Conservation (phyloP, 1,139 yeast genomes). For the Komagataea norvegica region DNA sequence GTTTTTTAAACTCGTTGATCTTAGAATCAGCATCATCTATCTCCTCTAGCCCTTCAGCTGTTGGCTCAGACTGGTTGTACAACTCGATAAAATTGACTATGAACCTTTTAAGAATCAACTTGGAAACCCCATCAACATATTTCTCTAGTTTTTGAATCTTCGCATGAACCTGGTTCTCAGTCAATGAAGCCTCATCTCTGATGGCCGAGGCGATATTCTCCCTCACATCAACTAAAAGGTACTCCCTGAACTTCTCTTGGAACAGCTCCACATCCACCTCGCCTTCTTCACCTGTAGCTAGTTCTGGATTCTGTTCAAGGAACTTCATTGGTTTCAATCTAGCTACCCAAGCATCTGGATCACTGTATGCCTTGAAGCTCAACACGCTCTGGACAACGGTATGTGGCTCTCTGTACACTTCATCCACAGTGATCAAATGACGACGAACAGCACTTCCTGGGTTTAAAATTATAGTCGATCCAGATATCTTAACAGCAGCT, state of each 20-base stretch:
- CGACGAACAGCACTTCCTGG: not conserved
- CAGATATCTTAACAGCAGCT: not conserved
- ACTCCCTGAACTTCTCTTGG: not conserved
- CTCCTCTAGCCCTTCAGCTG: conserved; percentile 2
- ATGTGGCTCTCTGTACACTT: not conserved
- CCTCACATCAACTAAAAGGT: not conserved
- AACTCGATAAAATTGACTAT: not conserved
- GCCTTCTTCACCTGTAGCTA: not conserved
- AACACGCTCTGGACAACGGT: not conserved
- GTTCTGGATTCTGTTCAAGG: conserved; percentile 1
- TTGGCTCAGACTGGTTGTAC: conserved; percentile 4
- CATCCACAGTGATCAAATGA: not conserved
- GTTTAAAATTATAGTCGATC: not conserved
- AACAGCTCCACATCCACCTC: not conserved
- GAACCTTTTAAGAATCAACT: conserved; percentile 3
- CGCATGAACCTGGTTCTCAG: not conserved
- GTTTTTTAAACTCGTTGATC: conserved; percentile 8
- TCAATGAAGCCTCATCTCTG: conserved; percentile 1
- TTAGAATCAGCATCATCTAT: conserved; percentile 6
- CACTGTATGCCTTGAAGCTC: not conserved
- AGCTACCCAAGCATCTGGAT: conserved; percentile 3
- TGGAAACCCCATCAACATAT: not conserved
- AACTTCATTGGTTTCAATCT: conserved; percentile 7
- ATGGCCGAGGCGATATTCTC: conserved; percentile 1
- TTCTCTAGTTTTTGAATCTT: conserved; percentile 3